phyloP scores from a whole-genome alignment of 1,139 yeast genomes.

The Sugiyamaella neomexicana region DNA sequence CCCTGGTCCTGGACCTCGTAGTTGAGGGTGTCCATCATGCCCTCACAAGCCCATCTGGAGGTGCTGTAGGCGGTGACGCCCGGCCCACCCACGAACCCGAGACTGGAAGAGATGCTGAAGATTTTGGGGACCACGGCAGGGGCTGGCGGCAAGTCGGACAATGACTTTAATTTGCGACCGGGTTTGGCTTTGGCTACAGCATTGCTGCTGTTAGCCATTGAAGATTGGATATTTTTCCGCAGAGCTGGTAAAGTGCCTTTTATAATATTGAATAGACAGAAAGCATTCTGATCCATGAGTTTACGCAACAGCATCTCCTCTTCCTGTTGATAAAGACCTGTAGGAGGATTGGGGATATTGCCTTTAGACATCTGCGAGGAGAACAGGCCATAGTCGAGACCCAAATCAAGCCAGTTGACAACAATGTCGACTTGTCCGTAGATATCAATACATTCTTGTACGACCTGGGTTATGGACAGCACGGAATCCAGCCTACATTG shows the following conservation, averaged over 20 bases:
- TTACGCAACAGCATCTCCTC: conserved; percentile 18
- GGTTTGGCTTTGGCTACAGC: not conserved
- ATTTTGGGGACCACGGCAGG: conserved; percentile 5
- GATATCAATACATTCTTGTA: conserved; percentile 15
- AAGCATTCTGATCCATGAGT: conserved; percentile 20
- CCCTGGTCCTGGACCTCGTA: conserved; percentile 21
- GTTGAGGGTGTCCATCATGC: conserved; percentile 26
- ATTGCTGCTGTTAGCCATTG: not conserved
- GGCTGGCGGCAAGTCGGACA: not conserved
- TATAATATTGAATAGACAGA: conserved; percentile 21
- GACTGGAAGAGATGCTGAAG: conserved; percentile 17
- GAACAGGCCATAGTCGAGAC: conserved; percentile 16
- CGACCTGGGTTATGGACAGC: conserved; percentile 18
- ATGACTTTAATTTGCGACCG: not conserved
- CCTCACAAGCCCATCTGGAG: conserved; percentile 30
- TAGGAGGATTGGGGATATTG: conserved; percentile 2
- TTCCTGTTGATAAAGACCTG: conserved; percentile 16
- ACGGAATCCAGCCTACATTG: conserved; percentile 14
- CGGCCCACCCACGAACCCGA: conserved; percentile 29
- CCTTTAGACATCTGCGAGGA: not conserved
- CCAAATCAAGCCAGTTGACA: conserved; percentile 21
- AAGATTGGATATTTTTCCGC: conserved; percentile 4
- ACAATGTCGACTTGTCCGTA: conserved; percentile 23
- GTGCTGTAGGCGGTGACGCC: conserved; percentile 26
- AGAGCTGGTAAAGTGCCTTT: conserved; percentile 20